Evolutionary conservation across 192 early-diverging fungal species (phyloP).

Genomic region (Rhizoclosmatium sp.): DNA sequence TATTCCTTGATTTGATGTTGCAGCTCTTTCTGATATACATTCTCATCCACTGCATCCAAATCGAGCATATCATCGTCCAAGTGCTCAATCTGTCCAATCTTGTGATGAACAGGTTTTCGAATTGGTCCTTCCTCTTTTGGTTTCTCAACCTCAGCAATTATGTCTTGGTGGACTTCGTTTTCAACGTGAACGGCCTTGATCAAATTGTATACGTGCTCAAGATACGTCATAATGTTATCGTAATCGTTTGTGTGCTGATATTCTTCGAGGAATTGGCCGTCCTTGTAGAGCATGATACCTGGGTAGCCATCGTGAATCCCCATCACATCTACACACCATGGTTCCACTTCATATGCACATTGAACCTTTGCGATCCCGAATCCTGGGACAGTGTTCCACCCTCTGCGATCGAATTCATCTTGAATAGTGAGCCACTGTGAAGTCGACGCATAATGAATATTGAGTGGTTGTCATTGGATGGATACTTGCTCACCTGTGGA

Average conservation of each 20-base stretch:
- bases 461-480: no score
- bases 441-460: neutral
- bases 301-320: constrained; percentile 16
- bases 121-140: neutral
- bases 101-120: constrained; percentile 14
- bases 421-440: constrained; percentile 18
- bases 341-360: constrained; percentile 9
- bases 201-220: constrained; percentile 19
- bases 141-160: constrained; percentile 5
- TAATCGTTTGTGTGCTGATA: constrained; percentile 3
- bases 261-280: constrained; percentile 13
- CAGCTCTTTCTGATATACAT: neutral
- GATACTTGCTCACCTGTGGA: neutral
- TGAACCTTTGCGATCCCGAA: constrained; percentile 25
- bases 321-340: constrained; percentile 8
- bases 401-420: constrained; percentile 24
- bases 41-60: constrained; percentile 16
- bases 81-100: constrained; percentile 12
- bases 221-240: constrained; percentile 4
- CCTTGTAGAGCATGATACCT: neutral
- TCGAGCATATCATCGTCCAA: constrained; percentile 29
- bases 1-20: constrained; percentile 8
- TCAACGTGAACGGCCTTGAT: constrained; percentile 20
- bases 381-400: constrained; percentile 16
- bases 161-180: neutral